phyloP scores from a whole-genome alignment of 106 monocot genomes.

The Platanthera guangdongensis region DNA sequence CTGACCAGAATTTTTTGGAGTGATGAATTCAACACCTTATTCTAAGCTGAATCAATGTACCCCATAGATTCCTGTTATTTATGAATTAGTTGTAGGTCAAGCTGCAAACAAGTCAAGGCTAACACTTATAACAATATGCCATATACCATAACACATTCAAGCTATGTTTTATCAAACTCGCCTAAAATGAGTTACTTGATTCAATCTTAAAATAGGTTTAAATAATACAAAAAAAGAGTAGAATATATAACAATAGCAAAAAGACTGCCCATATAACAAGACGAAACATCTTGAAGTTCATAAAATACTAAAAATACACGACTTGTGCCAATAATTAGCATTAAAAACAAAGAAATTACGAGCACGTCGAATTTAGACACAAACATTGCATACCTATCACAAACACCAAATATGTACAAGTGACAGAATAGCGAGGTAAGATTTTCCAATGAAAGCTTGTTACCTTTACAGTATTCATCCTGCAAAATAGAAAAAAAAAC shows the following conservation, averaged over 20 bases:
- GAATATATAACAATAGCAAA: neutral
- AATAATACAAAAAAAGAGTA: neutral
- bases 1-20: neutral
- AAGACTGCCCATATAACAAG: neutral
- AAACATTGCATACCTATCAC: constrained; percentile 49
- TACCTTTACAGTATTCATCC: constrained; percentile 75
- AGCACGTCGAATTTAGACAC: too few species aligned
- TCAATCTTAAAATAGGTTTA: neutral
- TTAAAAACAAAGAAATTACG: neutral
- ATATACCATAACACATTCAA: neutral
- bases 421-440: constrained; percentile 64
- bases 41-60: neutral
- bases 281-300: neutral
- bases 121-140: neutral
- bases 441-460: constrained; percentile 74
- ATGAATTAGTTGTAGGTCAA: neutral
- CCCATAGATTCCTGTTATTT: neutral
- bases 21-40: neutral
- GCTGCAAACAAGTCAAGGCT: neutral
- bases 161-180: neutral
- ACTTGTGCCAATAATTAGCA: neutral
- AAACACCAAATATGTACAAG: constrained; percentile 79
- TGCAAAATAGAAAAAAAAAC: constrained; percentile 8
- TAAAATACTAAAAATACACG: neutral
- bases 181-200: neutral